These are phyloP conservation scores for Zhuliangozyma blackwelliae DNA, from an alignment of 1,139 yeast genomes.

Conservation along the genomic window DNA sequence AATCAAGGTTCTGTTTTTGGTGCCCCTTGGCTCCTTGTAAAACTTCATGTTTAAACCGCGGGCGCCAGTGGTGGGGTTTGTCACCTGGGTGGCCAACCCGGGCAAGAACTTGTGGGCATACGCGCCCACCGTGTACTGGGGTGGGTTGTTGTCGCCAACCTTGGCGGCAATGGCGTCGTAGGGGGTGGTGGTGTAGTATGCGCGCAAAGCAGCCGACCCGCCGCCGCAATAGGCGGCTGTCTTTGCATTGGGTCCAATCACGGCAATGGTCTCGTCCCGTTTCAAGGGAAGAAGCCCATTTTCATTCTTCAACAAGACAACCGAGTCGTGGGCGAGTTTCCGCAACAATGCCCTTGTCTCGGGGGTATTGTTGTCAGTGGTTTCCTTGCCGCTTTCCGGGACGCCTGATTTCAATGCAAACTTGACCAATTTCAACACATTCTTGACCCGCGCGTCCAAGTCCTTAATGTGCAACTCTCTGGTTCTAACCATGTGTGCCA, in stretches of 20 bases:
- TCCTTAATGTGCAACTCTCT: slow-evolving; percentile 28
- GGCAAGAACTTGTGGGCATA: slow-evolving; percentile 24
- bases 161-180: slow-evolving; percentile 24
- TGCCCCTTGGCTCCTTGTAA: slow-evolving; percentile 25
- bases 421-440: slow-evolving; percentile 45
- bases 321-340: slow-evolving; percentile 45
- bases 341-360: slow-evolving; percentile 43
- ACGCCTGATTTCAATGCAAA: slow-evolving; percentile 31
- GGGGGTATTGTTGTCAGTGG: slow-evolving; percentile 29
- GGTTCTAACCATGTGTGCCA: slow-evolving; percentile 27
- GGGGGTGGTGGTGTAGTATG: slow-evolving; percentile 28
- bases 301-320: slow-evolving; percentile 53
- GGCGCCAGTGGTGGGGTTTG: slow-evolving; percentile 29
- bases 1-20: slow-evolving; percentile 20
- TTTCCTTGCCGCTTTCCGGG: slow-evolving; percentile 31
- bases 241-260: slow-evolving; percentile 35
- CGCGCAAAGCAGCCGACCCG: slow-evolving; percentile 30
- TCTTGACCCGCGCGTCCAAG: slow-evolving; percentile 43
- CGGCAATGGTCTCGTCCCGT: slow-evolving; percentile 18
- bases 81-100: slow-evolving; percentile 20
- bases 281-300: slow-evolving; percentile 37
- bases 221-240: slow-evolving; percentile 28
- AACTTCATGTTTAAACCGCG: slow-evolving; percentile 35
- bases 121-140: slow-evolving; percentile 19
- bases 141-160: slow-evolving; percentile 8